Evolutionary conservation across 306 rosid species (phyloP), one percentile per base, ranked within the genome.

Genomic region (Delonix regia): DNA sequence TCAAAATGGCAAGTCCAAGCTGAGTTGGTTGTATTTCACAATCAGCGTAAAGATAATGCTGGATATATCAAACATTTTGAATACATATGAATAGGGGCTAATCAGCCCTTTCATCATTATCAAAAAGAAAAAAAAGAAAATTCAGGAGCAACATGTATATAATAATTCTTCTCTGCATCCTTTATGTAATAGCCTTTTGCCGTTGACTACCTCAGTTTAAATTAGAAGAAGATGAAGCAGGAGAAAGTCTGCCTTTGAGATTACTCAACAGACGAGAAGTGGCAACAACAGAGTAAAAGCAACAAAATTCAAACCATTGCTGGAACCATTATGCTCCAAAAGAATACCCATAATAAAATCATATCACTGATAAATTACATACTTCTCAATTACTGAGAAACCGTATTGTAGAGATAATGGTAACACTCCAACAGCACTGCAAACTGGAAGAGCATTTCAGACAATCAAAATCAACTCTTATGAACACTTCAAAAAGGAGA

Each of bases 401-500:
- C 94, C 90, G 24, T 90, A 90, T 76, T 90, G 94, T 64, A 90
- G 92, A 78, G 90, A 90, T 69, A 90, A 75, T 6, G 94, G 92
- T 76, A 90, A 79, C 74, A 88, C 94, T 62, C 94, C 94, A 39
- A 90, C 94, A 66, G 94, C 94, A 76, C 94, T 90, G 88, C 94
- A 88, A 81, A 90, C 94, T 90, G 90, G 69, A 86, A 41, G 67
- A 79, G 34, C 59, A 67, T 71, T 80, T 51, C 57, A 80, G 41
- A 67, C 59, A 6, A 73, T 83, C 39, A 63, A 48, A 47, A 56
- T 39, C 66, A 30, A 8, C 21, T 47, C 63, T 53, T 68, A 49
- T 47, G 42, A 72, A 33, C 42, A 38, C 47, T 24, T 79, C 21
- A 19, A 61, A 49, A 52, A 66, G 45, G 7, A 47, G 19, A 27